phyloP scores from a whole-genome alignment of 345 rosid genomes.

The Viola odorata region DNA sequence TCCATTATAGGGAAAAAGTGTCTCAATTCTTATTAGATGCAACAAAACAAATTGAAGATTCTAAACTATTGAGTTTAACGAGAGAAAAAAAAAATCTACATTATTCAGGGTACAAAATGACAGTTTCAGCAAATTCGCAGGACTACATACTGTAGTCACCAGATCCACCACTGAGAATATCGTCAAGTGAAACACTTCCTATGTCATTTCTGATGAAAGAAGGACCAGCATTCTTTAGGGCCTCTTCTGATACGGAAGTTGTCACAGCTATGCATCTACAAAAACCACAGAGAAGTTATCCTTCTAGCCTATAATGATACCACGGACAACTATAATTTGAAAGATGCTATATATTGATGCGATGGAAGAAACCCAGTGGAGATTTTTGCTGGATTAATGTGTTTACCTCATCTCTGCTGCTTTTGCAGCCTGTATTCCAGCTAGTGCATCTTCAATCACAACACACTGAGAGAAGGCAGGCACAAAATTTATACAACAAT shows the following conservation, averaged over 20 bases:
- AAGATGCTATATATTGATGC: neutral
- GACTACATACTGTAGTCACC: conserved; percentile 71
- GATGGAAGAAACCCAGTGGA: neutral
- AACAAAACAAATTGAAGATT: conserved; percentile 6
- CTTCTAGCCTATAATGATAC: neutral
- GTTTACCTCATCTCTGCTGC: conserved; percentile 90
- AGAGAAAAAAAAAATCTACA: conserved; percentile 32
- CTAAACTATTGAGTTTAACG: conserved; percentile 29
- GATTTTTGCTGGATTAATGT: conserved; percentile 2
- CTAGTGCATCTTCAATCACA: conserved; percentile 93
- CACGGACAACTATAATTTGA: neutral
- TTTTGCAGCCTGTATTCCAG: conserved; percentile 93
- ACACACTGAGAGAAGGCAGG: conserved; percentile 49
- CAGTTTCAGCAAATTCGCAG: conserved; percentile 33
- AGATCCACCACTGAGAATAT: conserved; percentile 83
- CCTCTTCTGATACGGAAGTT: conserved; percentile 69
- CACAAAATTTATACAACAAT: conserved; percentile 2
- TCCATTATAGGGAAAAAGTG: conserved; percentile 23
- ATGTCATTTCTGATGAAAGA: conserved; percentile 70
- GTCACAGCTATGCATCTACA: conserved; percentile 92
- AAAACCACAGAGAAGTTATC: conserved; percentile 14
- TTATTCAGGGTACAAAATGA: conserved; percentile 32
- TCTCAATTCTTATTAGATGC: conserved; percentile 15
- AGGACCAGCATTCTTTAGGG: conserved; percentile 58
- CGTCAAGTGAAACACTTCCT: conserved; percentile 65